Conservation (phyloP, 768 basidiomycete genomes). For the Lactarius pseudohatsudake region DNA sequence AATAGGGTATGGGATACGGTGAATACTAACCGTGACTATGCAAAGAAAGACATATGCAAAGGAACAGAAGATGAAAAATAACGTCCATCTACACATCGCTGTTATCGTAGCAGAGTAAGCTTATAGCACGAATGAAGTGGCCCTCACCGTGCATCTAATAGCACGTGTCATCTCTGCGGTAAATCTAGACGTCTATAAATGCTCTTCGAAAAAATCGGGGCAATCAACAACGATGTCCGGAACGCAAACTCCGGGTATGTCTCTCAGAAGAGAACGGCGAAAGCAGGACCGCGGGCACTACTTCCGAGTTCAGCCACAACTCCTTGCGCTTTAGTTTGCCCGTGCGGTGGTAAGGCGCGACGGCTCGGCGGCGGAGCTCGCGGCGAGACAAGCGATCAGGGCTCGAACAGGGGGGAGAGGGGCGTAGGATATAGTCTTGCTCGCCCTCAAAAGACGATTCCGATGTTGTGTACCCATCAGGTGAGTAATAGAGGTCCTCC, state of each 20-base stretch:
- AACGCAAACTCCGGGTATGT: not conserved
- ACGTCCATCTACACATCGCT: conserved; percentile 7
- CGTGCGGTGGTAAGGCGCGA: conserved; percentile 11
- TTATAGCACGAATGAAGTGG: not conserved
- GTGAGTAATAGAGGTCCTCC: conserved; percentile 1
- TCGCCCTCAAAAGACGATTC: conserved; percentile 17
- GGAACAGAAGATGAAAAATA: not conserved
- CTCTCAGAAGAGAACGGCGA: not conserved
- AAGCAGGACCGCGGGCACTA: conserved; percentile 5
- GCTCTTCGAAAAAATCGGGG: not conserved
- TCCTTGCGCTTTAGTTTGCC: conserved; percentile 15
- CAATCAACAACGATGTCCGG: conserved; percentile 2
- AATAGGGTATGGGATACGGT: not conserved
- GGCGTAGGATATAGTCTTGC: not conserved
- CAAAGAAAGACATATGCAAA: not conserved
- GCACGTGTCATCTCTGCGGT: conserved; percentile 2
- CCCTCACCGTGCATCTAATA: not conserved
- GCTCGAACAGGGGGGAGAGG: not conserved
- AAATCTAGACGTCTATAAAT: not conserved
- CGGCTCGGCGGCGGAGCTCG: conserved; percentile 1
- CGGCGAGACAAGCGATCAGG: conserved; percentile 15
- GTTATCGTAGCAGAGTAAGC: conserved; percentile 8
- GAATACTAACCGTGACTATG: conserved; percentile 2
- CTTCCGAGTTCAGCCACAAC: conserved; percentile 8
- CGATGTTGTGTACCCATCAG: conserved; percentile 11